These are phyloP conservation scores for Aspergillus baeticus DNA, from an alignment of 495 filamentous ascomycete genomes.

Conservation along the genomic window DNA sequence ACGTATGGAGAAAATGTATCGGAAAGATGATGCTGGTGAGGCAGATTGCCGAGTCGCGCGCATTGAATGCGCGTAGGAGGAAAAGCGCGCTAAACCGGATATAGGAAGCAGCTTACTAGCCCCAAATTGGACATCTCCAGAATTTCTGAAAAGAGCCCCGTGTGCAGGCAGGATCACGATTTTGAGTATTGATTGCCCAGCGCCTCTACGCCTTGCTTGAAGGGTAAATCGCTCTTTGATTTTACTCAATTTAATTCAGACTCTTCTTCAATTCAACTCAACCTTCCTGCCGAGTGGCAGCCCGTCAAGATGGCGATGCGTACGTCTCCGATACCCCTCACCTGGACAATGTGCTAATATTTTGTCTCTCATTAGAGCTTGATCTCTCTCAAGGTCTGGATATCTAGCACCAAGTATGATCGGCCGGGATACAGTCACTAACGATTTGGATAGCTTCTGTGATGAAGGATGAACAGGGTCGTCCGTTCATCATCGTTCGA, in stretches of 20 bases:
- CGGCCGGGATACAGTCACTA: conserved; percentile 16
- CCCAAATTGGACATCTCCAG: conserved; percentile 25
- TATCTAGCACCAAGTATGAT: not conserved
- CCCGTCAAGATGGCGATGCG: conserved; percentile 64
- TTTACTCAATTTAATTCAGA: not conserved
- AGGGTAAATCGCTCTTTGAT: conserved; percentile 10
- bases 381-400: conserved; percentile 70
- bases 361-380: conserved; percentile 51
- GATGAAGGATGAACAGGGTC: conserved; percentile 90
- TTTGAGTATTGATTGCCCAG: conserved; percentile 6
- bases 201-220: conserved; percentile 12
- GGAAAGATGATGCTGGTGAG: conserved; percentile 4
- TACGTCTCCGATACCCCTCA: conserved; percentile 48
- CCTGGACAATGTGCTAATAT: conserved; percentile 29
- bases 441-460: conserved; percentile 58
- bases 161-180: conserved; percentile 17
- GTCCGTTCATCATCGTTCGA: conserved; percentile 97
- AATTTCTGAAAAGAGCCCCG: conserved; percentile 31
- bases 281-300: conserved; percentile 33
- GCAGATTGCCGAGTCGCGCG: conserved; percentile 19
- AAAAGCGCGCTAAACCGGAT: conserved; percentile 35
- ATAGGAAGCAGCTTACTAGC: conserved; percentile 35
- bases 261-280: conserved; percentile 15
- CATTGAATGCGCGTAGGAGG: conserved; percentile 14
- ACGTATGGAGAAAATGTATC: not conserved